Evolutionary conservation across 2,329 filamentous ascomycete genomes (phyloP), one percentile per base, ranked within the genome.

Genomic region (Rutstroemia sp.): DNA sequence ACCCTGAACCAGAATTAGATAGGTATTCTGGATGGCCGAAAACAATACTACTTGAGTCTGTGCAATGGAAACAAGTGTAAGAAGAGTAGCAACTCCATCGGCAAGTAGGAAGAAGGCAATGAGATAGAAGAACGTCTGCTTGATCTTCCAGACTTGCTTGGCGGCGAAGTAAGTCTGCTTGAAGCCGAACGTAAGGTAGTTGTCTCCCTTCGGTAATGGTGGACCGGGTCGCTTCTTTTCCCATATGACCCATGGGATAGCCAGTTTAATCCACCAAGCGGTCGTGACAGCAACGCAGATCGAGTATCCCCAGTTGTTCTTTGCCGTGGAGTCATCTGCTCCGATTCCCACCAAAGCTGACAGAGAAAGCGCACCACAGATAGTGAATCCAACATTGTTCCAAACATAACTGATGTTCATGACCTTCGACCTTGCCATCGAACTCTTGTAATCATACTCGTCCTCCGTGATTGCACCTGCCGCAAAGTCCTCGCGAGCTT

Each of bases 291-390:
- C 66, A 1, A 68, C 65, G 14, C 61, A 59, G 4, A 68, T 64
- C 5, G 66, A 68, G 39, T 68, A 69, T 36, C 66, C 66, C 64
- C 62, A 65, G 27, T 69, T 69, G 51, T 68, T 68, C 23, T 67
- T 39, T 9, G 49, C 57, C 7, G 51, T 52, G 1, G 61, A 64
- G 17, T 67, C 60, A 40, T 68, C 56, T 2, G 66, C 66, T 7
- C 59, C 58, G 3, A 68, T 49, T 7, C 66, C 67, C 34, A 58
- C 56, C 6, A 69, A 58, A 16, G 65, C 64, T 30, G 55, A 66
- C 7, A 69, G 59, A 14, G 62, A 63, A 6, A 69, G 51, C 17
- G 66, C 67, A 8, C 61, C 58, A 56, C 63, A 66, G 14, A 67
- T 40, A 10, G 60, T 62, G 36, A 67, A 69, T 5, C 67, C 67